Evolutionary conservation across 2,329 filamentous ascomycete species (phyloP).

Genomic region (Fusarium secorum): DNA sequence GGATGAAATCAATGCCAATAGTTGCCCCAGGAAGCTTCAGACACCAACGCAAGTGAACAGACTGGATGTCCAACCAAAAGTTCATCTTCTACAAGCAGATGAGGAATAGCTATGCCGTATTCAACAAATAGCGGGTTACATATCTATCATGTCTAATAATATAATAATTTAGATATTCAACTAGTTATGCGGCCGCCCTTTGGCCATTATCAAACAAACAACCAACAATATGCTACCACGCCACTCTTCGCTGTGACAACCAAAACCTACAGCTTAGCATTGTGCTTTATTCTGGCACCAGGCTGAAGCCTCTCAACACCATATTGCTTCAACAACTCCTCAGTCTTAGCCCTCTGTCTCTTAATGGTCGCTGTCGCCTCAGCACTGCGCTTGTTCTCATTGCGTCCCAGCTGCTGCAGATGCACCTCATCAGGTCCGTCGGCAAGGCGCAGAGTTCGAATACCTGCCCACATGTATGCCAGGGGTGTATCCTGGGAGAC

Average conservation of each 20-base stretch:
- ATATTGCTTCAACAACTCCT: slow-evolving; percentile 70
- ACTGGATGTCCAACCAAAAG: no score
- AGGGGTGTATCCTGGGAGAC: slow-evolving; percentile 95
- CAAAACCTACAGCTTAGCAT: slow-evolving; percentile 54
- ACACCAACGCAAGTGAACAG: background rate
- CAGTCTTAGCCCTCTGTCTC: slow-evolving; percentile 70
- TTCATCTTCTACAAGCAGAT: background rate
- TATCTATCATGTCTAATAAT: slow-evolving; percentile 1
- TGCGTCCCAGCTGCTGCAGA: slow-evolving; percentile 78
- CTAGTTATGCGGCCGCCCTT: background rate
- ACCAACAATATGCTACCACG: background rate
- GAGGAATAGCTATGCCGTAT: background rate
- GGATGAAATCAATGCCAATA: background rate
- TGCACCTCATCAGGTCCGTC: slow-evolving; percentile 98
- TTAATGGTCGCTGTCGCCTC: slow-evolving; percentile 68
- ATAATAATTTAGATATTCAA: background rate
- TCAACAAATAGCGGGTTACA: background rate
- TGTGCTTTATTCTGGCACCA: slow-evolving; percentile 59
- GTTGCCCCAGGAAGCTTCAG: background rate
- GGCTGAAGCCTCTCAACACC: slow-evolving; percentile 56
- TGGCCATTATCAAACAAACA: background rate
- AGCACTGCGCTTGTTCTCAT: slow-evolving; percentile 76
- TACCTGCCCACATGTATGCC: slow-evolving; percentile 80
- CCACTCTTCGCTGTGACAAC: slow-evolving; percentile 24
- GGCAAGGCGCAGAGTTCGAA: slow-evolving; percentile 83